phyloP scores from a whole-genome alignment of 78 protist genomes.

The Dictyostelium intermedium region DNA sequence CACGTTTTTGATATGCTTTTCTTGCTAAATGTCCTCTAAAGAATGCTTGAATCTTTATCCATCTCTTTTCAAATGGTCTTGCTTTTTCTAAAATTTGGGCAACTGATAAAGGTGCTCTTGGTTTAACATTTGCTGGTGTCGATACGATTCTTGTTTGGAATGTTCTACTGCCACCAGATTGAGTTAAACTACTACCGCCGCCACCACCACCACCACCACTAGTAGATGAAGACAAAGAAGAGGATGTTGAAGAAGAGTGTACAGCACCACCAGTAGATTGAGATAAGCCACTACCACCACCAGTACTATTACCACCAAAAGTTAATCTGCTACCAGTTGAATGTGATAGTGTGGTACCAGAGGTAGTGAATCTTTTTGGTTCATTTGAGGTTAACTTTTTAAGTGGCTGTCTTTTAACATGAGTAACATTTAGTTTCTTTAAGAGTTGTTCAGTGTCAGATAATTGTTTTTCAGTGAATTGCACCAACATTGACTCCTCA shows the following conservation, averaged over 20 bases:
- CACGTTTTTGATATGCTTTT: conserved; percentile 9
- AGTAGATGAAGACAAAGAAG: not conserved
- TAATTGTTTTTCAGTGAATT: conserved; percentile 39
- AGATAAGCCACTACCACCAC: no score
- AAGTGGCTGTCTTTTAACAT: conserved; percentile 45
- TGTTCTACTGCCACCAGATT: not conserved
- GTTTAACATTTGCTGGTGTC: not conserved
- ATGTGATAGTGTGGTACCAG: not conserved
- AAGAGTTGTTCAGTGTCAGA: conserved; percentile 20
- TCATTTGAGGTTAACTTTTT: conserved; percentile 9
- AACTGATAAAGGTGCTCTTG: conserved; percentile 8
- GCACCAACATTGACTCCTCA: conserved; percentile 2
- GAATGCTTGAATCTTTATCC: conserved; percentile 63
- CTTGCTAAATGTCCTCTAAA: conserved; percentile 56
- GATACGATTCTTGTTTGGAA: not conserved
- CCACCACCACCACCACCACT: not conserved
- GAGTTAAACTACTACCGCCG: not conserved
- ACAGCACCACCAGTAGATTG: not conserved
- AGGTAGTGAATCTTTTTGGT: conserved; percentile 21
- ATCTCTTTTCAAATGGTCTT: conserved; percentile 41
- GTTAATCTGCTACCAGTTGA: conserved; percentile 6
- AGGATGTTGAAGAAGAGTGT: not conserved
- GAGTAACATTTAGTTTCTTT: conserved; percentile 11
- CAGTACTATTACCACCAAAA: not conserved
- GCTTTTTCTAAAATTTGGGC: conserved; percentile 48